Evolutionary conservation across 208 protist genomes (phyloP), one percentile per base, ranked within the genome.

Genomic region (Trypanosomatidae sp.): DNA sequence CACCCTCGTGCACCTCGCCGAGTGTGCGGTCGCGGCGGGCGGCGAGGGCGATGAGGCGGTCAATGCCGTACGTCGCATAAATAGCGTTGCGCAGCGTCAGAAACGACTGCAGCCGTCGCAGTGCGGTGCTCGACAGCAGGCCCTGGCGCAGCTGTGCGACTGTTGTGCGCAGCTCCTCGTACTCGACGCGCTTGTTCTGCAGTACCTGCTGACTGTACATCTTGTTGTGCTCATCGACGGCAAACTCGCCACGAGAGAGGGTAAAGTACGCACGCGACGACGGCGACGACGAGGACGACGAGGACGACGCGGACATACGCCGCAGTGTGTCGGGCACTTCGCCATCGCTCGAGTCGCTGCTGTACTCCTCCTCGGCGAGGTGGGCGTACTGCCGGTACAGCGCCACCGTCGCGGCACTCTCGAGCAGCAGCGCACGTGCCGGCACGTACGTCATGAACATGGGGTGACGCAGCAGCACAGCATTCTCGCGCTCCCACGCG

Each of bases 371-470:
- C 39, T 84, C 79, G 49, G 80, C 74, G 28, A 88, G 61, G 6
- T 58, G 52, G 44, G 79, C 62, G 58, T 88, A 88, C 60, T 88
- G 73, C n/a, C 79, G 73, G 51, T 88, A 88, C 10, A 88, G 67
- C 23, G 79, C 70, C 28, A 88, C 71, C 11, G 79, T 88, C 8
- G 73, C 74, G 27, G 79, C 79, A 37, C 66, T 78, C 59, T 88
- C 73, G 13, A 88, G 67, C 32, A 88, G 61, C 27, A 88, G 61
- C 6, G 73, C 66, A 52, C 73, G 61, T 8, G 79, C 80, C 6
- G 79, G 79, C 43, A 69, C 70, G 61, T 85, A 83, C 6, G 73
- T 71, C 80, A 86, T 86, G 56, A 89, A 89, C 75, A 85, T 83
- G 48, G 71, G 74, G 43, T 86, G 80, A 8, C 75, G 75, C 33